These are phyloP conservation scores for Larix kaempferi DNA, from an alignment of 75 land plant species.

Conservation along the genomic window DNA sequence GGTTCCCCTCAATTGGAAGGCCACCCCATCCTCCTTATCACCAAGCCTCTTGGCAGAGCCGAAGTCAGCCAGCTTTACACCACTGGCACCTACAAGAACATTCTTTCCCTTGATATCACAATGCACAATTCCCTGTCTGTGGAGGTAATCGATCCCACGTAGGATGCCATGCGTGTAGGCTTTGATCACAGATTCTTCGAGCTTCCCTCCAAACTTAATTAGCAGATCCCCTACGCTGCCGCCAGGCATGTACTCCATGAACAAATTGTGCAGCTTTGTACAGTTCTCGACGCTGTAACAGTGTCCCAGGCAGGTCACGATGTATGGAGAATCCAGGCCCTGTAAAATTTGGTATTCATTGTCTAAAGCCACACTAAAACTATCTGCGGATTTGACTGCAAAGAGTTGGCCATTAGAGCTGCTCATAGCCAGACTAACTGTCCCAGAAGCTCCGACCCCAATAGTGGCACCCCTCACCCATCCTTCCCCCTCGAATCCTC, in stretches of 20 bases:
- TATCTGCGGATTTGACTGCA: slow-evolving; percentile 46
- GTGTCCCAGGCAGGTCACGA: slow-evolving; percentile 39
- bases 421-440: slow-evolving; percentile 31
- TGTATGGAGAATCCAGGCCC: slow-evolving; percentile 25
- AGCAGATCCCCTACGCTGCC: slow-evolving; percentile 42
- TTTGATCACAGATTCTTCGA: too few species aligned
- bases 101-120: too few species aligned
- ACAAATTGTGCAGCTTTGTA: slow-evolving; percentile 27
- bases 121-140: too few species aligned
- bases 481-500: not conserved
- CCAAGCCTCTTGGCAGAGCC: too few species aligned
- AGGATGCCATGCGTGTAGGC: too few species aligned
- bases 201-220: slow-evolving; percentile 14
- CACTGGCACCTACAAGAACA: too few species aligned
- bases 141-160: too few species aligned
- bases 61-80: too few species aligned
- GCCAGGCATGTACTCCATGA: slow-evolving; percentile 57
- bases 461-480: slow-evolving; percentile 32
- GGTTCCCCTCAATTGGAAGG: slow-evolving; percentile 6
- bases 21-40: not conserved
- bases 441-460: slow-evolving; percentile 40
- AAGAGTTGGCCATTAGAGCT: slow-evolving; percentile 8
- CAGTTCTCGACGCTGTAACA: slow-evolving; percentile 19
- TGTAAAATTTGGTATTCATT: slow-evolving; percentile 26
- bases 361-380: not conserved